Evolutionary conservation across 768 basidiomycete species (phyloP).

Genomic region (Fomitopsis pulvina): DNA sequence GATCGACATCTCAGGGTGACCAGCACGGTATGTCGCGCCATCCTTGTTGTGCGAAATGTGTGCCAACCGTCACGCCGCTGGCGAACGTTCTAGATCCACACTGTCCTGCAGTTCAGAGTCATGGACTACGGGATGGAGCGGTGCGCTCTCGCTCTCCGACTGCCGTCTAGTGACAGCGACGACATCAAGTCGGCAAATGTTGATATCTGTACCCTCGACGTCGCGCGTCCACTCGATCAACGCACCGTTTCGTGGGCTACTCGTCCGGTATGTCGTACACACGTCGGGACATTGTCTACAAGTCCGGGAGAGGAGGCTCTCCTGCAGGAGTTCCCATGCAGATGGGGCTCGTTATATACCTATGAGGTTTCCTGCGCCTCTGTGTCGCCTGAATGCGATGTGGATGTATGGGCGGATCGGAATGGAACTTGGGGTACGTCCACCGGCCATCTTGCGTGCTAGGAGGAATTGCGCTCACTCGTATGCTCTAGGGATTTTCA

Average conservation of each 20-base stretch:
- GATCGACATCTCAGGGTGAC: conserved; percentile 18
- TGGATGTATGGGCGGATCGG: conserved; percentile 22
- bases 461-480: no score
- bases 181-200: conserved; percentile 10
- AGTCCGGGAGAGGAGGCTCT: conserved; percentile 12
- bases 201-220: conserved; percentile 15
- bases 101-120: conserved; percentile 20
- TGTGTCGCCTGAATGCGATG: conserved; percentile 13
- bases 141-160: conserved; percentile 19
- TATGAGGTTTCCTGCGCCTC: conserved; percentile 16
- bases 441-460: no score
- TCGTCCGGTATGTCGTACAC: conserved; percentile 8
- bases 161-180: conserved; percentile 14
- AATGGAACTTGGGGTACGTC: conserved; percentile 21
- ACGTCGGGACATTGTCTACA: conserved; percentile 11
- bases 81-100: conserved; percentile 9
- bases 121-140: conserved; percentile 23
- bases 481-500: no score
- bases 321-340: conserved; percentile 19
- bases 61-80: background rate
- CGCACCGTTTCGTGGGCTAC: conserved; percentile 14
- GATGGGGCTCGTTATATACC: conserved; percentile 16
- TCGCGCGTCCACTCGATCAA: conserved; percentile 12
- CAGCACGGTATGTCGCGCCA: conserved; percentile 5
- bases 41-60: background rate